Conservation (phyloP, 768 basidiomycete species). For the Tricholoma saponaceum region DNA sequence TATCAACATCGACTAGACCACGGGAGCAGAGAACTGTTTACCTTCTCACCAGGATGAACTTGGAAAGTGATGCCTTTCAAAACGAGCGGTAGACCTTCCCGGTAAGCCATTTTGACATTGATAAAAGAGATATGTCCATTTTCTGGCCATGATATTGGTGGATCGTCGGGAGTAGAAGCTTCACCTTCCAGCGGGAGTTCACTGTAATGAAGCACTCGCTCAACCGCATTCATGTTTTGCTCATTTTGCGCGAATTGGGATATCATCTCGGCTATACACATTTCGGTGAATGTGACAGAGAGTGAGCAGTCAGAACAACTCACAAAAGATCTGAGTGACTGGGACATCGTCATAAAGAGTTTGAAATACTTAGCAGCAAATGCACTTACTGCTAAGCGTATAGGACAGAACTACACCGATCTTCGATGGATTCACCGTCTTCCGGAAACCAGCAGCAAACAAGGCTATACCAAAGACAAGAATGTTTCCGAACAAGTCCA, state of each 20-base stretch:
- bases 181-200: slow-evolving; percentile 56
- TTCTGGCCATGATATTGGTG: slow-evolving; percentile 44
- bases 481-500: slow-evolving; percentile 66
- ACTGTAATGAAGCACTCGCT: slow-evolving; percentile 66
- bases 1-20: background rate
- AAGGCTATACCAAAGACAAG: slow-evolving; percentile 66
- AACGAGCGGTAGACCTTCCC: slow-evolving; percentile 61
- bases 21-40: slow-evolving; percentile 18
- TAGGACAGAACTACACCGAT: slow-evolving; percentile 61
- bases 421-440: slow-evolving; percentile 52
- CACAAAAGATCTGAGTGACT: slow-evolving; percentile 56
- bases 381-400: slow-evolving; percentile 42
- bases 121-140: slow-evolving; percentile 52
- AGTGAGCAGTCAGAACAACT: slow-evolving; percentile 14
- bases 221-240: slow-evolving; percentile 72
- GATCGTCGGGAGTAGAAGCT: slow-evolving; percentile 38
- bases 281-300: background rate
- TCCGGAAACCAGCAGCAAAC: slow-evolving; percentile 61
- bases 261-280: slow-evolving; percentile 44
- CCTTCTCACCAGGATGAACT: slow-evolving; percentile 62
- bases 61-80: slow-evolving; percentile 56
- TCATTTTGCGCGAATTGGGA: slow-evolving; percentile 56
- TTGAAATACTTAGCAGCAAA: background rate
- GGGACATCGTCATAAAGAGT: background rate
- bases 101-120: slow-evolving; percentile 54